Evolutionary conservation across 1,284 basidiomycete genomes (phyloP), one percentile per base, ranked within the genome.

Genomic region (Phellinidium pouzarii): DNA sequence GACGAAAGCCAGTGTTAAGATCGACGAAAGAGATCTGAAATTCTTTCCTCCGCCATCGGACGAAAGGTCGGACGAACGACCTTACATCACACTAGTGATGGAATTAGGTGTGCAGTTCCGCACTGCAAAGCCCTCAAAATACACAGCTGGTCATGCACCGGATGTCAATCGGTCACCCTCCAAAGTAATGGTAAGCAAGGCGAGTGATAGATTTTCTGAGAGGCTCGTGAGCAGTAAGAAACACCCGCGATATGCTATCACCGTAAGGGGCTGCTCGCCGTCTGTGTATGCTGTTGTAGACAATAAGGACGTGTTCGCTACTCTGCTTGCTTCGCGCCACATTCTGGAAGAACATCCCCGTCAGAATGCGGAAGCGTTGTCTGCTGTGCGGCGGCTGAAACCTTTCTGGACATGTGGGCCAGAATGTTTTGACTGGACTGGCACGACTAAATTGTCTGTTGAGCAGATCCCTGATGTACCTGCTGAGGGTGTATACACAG

Each of bases 221-320:
- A 3, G 3, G 36, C 8, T 7, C 5, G 11, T 6, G n/a, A 22
- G 11, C 23, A 31, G 17, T 27, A 17, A 38, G n/a, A 34, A 34
- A 14, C 26, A 34, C 29, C 47, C 47, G 8, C 47, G 47, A 14
- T 49, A 38, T 20, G 37, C 29, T 37, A 49, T 49, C 23, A 22
- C 17, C 37, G 47, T 23, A 26, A 26, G 20, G 17, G 47, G 47
- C 20, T 49, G 47, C 36, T 49, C 47, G 34, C 9, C 20, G 31
- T 36, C 17, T 12, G 34, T 49, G 4, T 49, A 49, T 36, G 17
- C n/a, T 19, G 47, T 49, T 22, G 37, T 49, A 22, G 44, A 37
- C 12, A 37, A 31, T 3, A 31, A 46, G 34, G 17, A 31, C 5
- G 26, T 34, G 11, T 34, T 17, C 34, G 27, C 44, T 12, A 17